Conservation (phyloP, 2,329 filamentous ascomycete genomes). For the Pseudogymnoascus sp. region DNA sequence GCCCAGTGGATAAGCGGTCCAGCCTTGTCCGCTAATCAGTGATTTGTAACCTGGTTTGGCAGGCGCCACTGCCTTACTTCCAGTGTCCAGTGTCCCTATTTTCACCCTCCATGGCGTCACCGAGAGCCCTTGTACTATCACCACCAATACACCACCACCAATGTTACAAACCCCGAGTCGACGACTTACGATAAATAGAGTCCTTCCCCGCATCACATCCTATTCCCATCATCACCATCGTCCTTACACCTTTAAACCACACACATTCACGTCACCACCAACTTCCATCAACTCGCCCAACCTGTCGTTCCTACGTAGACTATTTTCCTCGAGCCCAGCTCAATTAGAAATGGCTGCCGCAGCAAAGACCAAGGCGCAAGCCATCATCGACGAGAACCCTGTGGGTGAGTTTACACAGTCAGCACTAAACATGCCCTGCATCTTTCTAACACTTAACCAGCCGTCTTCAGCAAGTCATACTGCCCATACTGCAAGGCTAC, state of each 20-base stretch:
- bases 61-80: not conserved
- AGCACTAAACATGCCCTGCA: not conserved
- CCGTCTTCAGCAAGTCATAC: slow-evolving; percentile 95
- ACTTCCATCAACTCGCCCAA: slow-evolving; percentile 21
- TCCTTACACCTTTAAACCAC: not conserved
- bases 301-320: slow-evolving; percentile 62
- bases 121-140: not conserved
- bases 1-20: not conserved
- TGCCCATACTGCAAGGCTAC: slow-evolving; percentile 84
- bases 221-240: not conserved
- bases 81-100: not conserved
- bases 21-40: not conserved
- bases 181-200: slow-evolving; percentile 7
- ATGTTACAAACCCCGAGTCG: slow-evolving; percentile 4
- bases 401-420: slow-evolving; percentile 52
- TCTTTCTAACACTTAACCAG: slow-evolving; percentile 32
- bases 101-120: not conserved
- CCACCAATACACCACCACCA: not conserved
- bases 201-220: slow-evolving; percentile 1
- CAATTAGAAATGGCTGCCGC: slow-evolving; percentile 66
- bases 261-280: not conserved
- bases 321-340: slow-evolving; percentile 55
- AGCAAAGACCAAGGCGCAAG: slow-evolving; percentile 73
- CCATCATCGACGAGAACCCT: slow-evolving; percentile 79
- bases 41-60: slow-evolving; percentile 4